These are phyloP conservation scores for Cytospora piceicola DNA, from an alignment of 2,329 filamentous ascomycete species.

Conservation along the genomic window DNA sequence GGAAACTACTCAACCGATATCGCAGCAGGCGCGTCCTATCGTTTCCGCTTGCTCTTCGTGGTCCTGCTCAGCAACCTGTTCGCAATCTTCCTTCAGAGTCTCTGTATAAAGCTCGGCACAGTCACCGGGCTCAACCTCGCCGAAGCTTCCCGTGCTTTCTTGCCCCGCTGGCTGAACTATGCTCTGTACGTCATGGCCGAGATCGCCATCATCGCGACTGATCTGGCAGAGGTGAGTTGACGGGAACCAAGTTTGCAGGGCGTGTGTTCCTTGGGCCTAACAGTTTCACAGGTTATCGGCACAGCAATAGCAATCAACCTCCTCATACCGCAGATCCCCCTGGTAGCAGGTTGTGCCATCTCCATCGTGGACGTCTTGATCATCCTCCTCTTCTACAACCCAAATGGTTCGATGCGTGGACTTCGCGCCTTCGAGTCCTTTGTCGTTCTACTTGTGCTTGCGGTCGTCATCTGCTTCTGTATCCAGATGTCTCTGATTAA, in stretches of 20 bases:
- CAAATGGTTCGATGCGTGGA: slow-evolving; percentile 60
- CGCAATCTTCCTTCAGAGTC: slow-evolving; percentile 70
- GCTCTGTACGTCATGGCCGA: slow-evolving; percentile 66
- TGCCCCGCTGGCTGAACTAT: slow-evolving; percentile 68
- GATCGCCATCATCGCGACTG: slow-evolving; percentile 70
- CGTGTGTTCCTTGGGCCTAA: not conserved
- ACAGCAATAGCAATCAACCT: slow-evolving; percentile 72
- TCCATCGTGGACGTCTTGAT: slow-evolving; percentile 71
- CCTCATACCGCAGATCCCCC: slow-evolving; percentile 63
- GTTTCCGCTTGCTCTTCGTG: slow-evolving; percentile 69
- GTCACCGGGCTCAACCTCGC: slow-evolving; percentile 71
- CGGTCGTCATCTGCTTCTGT: slow-evolving; percentile 71
- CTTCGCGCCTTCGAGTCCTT: slow-evolving; percentile 67
- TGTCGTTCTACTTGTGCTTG: slow-evolving; percentile 66
- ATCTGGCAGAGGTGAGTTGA: slow-evolving; percentile 64
- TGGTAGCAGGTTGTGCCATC: slow-evolving; percentile 70
- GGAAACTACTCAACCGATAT: slow-evolving; percentile 75
- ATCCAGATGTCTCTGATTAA: slow-evolving; percentile 68
- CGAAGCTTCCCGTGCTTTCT: slow-evolving; percentile 66
- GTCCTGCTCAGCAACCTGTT: slow-evolving; percentile 71
- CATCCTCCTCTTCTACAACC: slow-evolving; percentile 69
- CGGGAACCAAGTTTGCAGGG: too few relatives aligned
- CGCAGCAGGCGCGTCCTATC: slow-evolving; percentile 67
- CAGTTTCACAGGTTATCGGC: slow-evolving; percentile 60
- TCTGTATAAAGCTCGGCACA: slow-evolving; percentile 71